Evolutionary conservation across 2,329 filamentous ascomycete genomes (phyloP), one percentile per base, ranked within the genome.

Genomic region (Penicillium hesseltinei): DNA sequence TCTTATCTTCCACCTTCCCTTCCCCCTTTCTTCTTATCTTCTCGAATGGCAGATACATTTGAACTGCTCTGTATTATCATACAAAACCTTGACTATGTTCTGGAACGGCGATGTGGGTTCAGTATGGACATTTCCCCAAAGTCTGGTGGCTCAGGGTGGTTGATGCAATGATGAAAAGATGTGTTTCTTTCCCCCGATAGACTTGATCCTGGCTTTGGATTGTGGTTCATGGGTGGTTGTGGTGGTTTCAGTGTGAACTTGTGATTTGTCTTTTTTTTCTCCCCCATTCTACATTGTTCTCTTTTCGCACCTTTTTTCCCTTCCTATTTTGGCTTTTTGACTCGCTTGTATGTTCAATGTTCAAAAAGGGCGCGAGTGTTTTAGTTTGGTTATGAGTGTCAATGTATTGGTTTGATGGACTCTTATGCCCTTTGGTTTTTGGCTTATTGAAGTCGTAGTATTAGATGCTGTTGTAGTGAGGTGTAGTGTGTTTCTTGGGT

Each of bases 1-100:
- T 42, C 35, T 54, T 46, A n/a, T 42, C 19, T 48, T 55, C 33
- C 25, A 36, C 38, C 29, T 43, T 47, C 35, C 40, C 54, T 57
- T 46, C 51, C 27, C 50, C 38, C 38, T 40, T 54, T 50, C 60
- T 44, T 54, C 45, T 51, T 33, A 29, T 44, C 38, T 56, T 62
- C 59, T 58, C 46, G 36, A 43, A 56, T 51, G 62, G 60, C 62
- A 57, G 55, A 46, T 50, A 54, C 27, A 29, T 53, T 44, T 51
- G 49, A 31, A 51, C 61, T 63, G 61, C 58, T 62, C 43, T 67
- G 65, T 67, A 67, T 67, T 67, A 67, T 50, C 65, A 65, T 61
- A 64, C 61, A 62, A 62, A 46, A 54, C 54, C 48, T 56, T 56
- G 49, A 42, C 43, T 53, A 38, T 46, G 52, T 55, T 48, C 46